Percentiles rank a stretch among this genome's conserved stretches.
phyloP scores from a whole-genome alignment of 2,329 filamentous ascomycete genomes.

The Sphaerulina populicola region DNA sequence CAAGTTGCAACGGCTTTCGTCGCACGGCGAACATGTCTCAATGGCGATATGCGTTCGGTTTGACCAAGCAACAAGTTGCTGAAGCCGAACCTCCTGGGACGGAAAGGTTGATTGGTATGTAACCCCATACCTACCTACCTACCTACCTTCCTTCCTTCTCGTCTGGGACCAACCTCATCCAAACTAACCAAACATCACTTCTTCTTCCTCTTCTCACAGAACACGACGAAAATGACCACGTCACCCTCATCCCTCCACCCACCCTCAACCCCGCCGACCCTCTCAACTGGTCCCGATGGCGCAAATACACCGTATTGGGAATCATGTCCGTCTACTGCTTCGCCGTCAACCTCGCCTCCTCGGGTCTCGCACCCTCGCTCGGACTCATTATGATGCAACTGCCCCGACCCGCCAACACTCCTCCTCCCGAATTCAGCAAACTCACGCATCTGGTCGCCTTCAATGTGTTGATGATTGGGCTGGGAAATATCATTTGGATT shows the following conservation, averaged over 20 bases:
- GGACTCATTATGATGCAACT: conserved; percentile 25
- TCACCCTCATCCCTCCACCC: conserved; percentile 34
- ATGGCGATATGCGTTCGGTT: conserved; percentile 32
- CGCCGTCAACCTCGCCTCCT: conserved; percentile 33
- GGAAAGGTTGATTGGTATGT: conserved; percentile 33
- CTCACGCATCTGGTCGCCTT: conserved; percentile 35
- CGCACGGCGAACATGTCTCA: conserved; percentile 33
- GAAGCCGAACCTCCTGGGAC: conserved; percentile 37
- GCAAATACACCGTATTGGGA: conserved; percentile 32
- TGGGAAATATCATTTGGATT: conserved; percentile 37
- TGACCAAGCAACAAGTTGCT: conserved; percentile 36
- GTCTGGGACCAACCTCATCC: too few species aligned
- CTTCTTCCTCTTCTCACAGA: conserved; percentile 14
- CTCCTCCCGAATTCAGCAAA: conserved; percentile 28
- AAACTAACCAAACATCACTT: neutral
- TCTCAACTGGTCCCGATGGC: conserved; percentile 34
- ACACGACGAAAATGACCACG: conserved; percentile 31
- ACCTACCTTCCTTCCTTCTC: neutral
- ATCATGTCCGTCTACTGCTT: conserved; percentile 36
- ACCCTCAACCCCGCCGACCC: conserved; percentile 36
- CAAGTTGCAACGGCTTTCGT: too few species aligned
- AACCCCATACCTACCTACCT: neutral
- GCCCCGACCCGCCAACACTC: conserved; percentile 15
- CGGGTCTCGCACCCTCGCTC: conserved; percentile 33
- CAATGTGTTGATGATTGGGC: conserved; percentile 35